Conservation (phyloP, 176 grass and related monocot genomes). For the Microstegium vimineum region DNA sequence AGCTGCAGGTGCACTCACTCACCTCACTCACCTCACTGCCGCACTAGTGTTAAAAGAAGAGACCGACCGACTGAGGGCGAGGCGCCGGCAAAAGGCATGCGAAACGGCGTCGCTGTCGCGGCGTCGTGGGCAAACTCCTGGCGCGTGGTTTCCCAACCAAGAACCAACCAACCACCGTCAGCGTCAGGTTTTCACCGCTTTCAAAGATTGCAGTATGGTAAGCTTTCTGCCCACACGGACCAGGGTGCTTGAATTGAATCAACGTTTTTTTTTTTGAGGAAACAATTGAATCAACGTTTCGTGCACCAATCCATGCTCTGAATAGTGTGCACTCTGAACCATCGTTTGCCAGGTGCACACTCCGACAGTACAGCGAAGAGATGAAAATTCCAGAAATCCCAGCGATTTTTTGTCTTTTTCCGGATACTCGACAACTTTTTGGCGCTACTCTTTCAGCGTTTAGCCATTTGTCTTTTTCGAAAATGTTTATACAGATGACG, state of each 20-base stretch:
- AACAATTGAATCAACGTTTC: not conserved
- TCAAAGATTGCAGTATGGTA: not conserved
- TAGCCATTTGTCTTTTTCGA: not conserved
- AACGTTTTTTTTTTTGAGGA: too few relatives aligned
- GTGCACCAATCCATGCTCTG: not conserved
- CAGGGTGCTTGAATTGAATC: not conserved
- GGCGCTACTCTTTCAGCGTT: not conserved
- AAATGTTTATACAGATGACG: not conserved
- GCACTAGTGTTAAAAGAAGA: not conserved
- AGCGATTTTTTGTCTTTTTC: not conserved
- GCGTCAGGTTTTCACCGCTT: not conserved
- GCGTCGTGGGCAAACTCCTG: not conserved
- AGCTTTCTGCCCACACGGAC: not conserved
- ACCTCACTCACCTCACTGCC: not conserved
- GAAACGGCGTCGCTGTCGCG: not conserved
- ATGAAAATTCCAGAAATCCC: not conserved
- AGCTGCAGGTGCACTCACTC: not conserved
- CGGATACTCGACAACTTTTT: not conserved
- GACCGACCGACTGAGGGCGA: not conserved
- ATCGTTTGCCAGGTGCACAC: not conserved
- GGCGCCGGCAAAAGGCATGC: not conserved
- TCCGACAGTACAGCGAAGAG: not conserved
- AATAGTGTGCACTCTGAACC: not conserved
- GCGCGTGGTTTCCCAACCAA: not conserved
- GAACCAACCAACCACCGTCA: not conserved